Evolutionary conservation across 2,329 filamentous ascomycete species (phyloP), one percentile per base, ranked within the genome.

Genomic region (Aspergillus piperis): DNA sequence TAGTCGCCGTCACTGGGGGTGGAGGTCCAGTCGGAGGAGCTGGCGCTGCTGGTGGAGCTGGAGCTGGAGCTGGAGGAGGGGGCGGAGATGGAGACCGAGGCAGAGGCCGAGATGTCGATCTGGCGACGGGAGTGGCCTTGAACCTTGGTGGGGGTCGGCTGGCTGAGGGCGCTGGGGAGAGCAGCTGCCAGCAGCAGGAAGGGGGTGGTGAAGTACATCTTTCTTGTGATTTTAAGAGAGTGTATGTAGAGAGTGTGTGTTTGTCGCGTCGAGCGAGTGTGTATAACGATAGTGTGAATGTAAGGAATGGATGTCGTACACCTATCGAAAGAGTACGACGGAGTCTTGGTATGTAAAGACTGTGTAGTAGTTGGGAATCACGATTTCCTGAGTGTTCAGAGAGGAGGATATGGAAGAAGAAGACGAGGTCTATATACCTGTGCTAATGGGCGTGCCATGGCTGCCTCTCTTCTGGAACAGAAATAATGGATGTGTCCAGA

Each of bases 161-260:
- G 19, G 8, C 69, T 67, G 11, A 70, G 44, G 17, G 66, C 58
- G 38, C 68, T 64, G 62, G 68, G 62, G 36, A 74, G 62, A 55
- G 71, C 70, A 66, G 70, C 70, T 60, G 74, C 68, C 62, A 75
- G 68, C 62, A 72, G 50, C 62, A 72, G 50, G 41, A 73, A 57
- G 60, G 71, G 68, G 59, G 70, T 71, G 62, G 65, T 60, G 67
- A 73, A 65, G 27, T 71, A 68, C 71, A 74, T 74, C 54, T 54
- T 67, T 61, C 57, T 41, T 48, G 15, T 13, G n/a, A n/a, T 42
- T 25, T 17, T 21, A 30, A 30, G 27, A 30, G 27, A 30, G 27
- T 30, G 27, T 30, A 10, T 49, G 21, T 39, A 25, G 44, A 15
- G 19, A 30, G 32, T 2, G 44, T 15, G 44, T 15, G 10, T 50